Base-by-base conservation (phyloP, 805 yeast species). In the Candida odintsovae region DNA sequence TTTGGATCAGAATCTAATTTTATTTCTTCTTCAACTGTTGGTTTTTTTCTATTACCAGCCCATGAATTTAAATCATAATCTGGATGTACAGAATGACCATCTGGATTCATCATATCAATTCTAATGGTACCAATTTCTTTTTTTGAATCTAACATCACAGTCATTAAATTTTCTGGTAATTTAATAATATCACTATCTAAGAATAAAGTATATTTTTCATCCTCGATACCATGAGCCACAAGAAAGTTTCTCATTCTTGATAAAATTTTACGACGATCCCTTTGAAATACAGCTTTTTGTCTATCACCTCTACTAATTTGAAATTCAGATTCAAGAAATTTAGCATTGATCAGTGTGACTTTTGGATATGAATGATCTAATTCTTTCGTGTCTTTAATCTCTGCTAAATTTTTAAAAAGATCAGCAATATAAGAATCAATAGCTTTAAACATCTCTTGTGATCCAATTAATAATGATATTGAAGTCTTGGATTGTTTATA, bases 11-110 rank as follows among this genome's bases (percentile, higher is more conserved):
- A 38, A 4, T 48, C 49, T 41, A 54, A 8, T 36, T 43, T 36
- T 21, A 39, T 38, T 40, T 52, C 54, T 40, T 62, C 54, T 35
- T 51, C 58, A 1, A 40, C 39, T 2, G 52, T 21, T 15, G 71
- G 69, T 26, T 39, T 49, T 8, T 20, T 25, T 36, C 70, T 54
- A 9, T 48, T 48, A 4, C 71, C 69, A 2, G 58, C 56, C 71
- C 71, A 66, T 3, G 69, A 50, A 49, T 66, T 66, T 39, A 51
- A 51, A 50, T 67, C 71, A 50, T 66, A 67, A 42, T 67, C 70
- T 11, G 38, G 42, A 33, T 48, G 45, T 5, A 39, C 40, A 2
- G 43, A 33, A 20, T 16, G 16, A 6, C 58, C 62, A 2, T 48
- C 41, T 9, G 44, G 40, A 13, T 50, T 53, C 33, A 57, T 58